Evolutionary conservation across 108 stramenopile genomes (phyloP).

Genomic region (Cylindrotheca fusiformis): DNA sequence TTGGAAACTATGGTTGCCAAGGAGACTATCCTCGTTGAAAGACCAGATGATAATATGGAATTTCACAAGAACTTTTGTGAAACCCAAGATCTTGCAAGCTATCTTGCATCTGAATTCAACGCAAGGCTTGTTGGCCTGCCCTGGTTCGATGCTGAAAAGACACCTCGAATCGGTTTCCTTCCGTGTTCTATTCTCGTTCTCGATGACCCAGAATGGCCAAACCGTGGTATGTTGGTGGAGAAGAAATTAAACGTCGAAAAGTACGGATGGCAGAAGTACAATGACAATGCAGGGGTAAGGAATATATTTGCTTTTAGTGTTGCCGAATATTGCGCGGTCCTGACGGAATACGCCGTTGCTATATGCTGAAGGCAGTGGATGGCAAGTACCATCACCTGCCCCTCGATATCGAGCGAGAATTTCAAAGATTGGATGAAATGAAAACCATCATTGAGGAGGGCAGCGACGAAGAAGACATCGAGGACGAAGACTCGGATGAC

Average conservation of each 20-base stretch:
- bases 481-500: too few species aligned
- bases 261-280: conserved; percentile 56
- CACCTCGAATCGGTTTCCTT: conserved; percentile 39
- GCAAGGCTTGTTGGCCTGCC: conserved; percentile 32
- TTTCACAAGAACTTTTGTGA: conserved; percentile 47
- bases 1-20: conserved; percentile 49
- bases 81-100: conserved; percentile 44
- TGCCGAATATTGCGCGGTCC: too few species aligned
- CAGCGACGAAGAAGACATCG: background rate
- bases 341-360: too few species aligned
- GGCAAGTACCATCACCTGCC: conserved; percentile 11
- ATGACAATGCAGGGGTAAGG: too few species aligned
- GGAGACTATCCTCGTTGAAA: conserved; percentile 40
- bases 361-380: conserved; percentile 13
- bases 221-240: conserved; percentile 53
- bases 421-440: conserved; percentile 4
- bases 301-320: too few species aligned
- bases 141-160: conserved; percentile 15
- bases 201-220: conserved; percentile 31
- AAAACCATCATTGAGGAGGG: background rate
- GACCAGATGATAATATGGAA: conserved; percentile 28
- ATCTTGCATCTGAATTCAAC: conserved; percentile 46
- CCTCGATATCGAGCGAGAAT: conserved; percentile 17
- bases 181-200: conserved; percentile 50
- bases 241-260: conserved; percentile 49